A percentile compares a stretch with the other conserved stretches of the same genome.
Conservation (phyloP, 495 filamentous ascomycete genomes). For the Mytilinidion resinicola region DNA sequence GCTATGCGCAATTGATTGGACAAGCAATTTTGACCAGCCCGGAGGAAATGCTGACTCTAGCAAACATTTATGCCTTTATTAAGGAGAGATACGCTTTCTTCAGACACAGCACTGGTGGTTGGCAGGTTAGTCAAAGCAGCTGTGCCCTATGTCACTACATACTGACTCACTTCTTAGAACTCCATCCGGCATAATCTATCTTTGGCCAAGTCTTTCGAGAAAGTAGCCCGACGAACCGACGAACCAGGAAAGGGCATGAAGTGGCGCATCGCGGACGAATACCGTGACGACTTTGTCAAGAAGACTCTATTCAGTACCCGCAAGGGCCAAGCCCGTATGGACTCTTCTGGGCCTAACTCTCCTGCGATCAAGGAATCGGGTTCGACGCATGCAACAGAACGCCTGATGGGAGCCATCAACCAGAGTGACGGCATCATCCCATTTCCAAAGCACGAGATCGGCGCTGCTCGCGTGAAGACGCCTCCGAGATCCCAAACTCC, state of each 20-base stretch:
- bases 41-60: constrained; percentile 80
- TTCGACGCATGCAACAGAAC: constrained; percentile 18
- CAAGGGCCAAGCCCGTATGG: constrained; percentile 18
- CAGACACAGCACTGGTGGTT: constrained; percentile 71
- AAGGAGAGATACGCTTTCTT: constrained; percentile 86
- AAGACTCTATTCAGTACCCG: constrained; percentile 39
- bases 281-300: constrained; percentile 69
- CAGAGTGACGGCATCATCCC: constrained; percentile 6
- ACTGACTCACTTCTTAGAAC: constrained; percentile 50
- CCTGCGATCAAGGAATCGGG: constrained; percentile 15
- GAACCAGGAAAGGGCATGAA: constrained; percentile 99
- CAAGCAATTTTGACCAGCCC: constrained; percentile 82
- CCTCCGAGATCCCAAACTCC: constrained; percentile 44
- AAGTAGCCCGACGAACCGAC: constrained; percentile 82
- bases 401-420: constrained; percentile 16
- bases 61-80: constrained; percentile 89
- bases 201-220: constrained; percentile 84
- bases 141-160: constrained; percentile 33
- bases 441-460: constrained; percentile 15
- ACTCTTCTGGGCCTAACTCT: constrained; percentile 26
- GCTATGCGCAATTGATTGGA: constrained; percentile 95
- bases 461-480: constrained; percentile 37
- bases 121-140: constrained; percentile 58
- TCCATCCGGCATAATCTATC: constrained; percentile 96
- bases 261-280: constrained; percentile 80